Conservation (phyloP, 176 grass and related monocot genomes). For the Carex kokanica region DNA sequence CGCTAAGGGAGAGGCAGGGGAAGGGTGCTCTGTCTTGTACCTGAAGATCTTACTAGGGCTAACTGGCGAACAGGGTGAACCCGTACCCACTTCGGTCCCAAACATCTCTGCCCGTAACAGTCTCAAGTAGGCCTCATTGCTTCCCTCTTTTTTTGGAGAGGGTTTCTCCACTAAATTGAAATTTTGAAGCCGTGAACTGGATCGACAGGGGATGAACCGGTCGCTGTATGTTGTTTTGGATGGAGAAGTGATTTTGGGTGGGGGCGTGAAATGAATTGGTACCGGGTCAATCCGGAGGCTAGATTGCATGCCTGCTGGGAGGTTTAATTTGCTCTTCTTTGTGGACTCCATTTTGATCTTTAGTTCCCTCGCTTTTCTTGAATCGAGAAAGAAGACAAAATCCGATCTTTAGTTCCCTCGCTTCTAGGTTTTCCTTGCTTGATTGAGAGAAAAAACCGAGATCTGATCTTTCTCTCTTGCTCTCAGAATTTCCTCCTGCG, state of each 20-base stretch:
- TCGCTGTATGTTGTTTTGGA: slow-evolving; percentile 87
- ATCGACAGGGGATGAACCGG: slow-evolving; percentile 92
- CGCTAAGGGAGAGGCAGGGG: slow-evolving; percentile 59
- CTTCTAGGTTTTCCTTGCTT: neutral
- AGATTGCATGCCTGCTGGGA: slow-evolving; percentile 64
- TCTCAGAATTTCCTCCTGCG: neutral
- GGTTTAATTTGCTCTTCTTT: slow-evolving; percentile 56
- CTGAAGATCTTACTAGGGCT: slow-evolving; percentile 89
- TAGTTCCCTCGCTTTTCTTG: neutral
- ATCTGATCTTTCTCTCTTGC: slow-evolving; percentile 2
- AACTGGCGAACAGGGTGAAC: slow-evolving; percentile 33
- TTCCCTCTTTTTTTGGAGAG: slow-evolving; percentile 42
- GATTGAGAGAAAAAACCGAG: neutral
- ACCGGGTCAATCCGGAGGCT: slow-evolving; percentile 56
- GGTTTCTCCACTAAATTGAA: slow-evolving; percentile 59
- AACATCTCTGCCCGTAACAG: slow-evolving; percentile 87
- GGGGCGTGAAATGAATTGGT: slow-evolving; percentile 9
- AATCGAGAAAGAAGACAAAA: slow-evolving; percentile 8
- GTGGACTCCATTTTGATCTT: slow-evolving; percentile 38
- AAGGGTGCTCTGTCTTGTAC: slow-evolving; percentile 73
- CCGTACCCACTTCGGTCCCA: slow-evolving; percentile 32
- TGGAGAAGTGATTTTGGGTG: slow-evolving; percentile 77
- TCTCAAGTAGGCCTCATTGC: slow-evolving; percentile 61
- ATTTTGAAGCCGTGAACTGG: slow-evolving; percentile 88
- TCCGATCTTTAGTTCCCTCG: neutral